A percentile compares a stretch with the other conserved stretches of the same genome.
Evolutionary conservation across 148 eudicot genomes (phyloP).

Genomic region (Vaccinium myrtillus): DNA sequence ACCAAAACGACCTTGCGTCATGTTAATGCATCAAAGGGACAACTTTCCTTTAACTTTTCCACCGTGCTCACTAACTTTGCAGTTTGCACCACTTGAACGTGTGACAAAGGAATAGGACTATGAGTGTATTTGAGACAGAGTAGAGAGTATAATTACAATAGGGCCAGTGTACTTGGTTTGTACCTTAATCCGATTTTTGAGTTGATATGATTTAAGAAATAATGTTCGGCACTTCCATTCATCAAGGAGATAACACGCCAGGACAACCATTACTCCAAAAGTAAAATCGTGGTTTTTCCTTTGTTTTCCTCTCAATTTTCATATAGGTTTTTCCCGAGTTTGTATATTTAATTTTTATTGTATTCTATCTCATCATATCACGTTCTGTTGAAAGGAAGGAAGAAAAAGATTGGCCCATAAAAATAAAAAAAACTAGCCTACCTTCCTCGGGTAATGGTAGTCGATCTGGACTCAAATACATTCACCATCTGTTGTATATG

Average conservation of each 20-base stretch:
- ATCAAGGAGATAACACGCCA: slow-evolving; percentile 8
- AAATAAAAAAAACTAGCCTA: no score
- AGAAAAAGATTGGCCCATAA: no score
- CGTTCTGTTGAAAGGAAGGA: no score
- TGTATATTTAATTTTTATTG: no score
- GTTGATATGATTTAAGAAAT: not conserved
- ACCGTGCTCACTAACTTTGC: no score
- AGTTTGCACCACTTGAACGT: not conserved
- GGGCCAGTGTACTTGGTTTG: slow-evolving; percentile 12
- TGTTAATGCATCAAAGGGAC: no score
- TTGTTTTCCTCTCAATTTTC: not conserved
- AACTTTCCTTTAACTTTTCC: not conserved
- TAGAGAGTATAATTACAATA: no score
- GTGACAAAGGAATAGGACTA: not conserved
- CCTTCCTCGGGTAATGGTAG: not conserved
- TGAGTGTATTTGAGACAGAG: not conserved
- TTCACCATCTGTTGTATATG: no score
- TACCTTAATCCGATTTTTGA: slow-evolving; percentile 23
- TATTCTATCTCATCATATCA: no score
- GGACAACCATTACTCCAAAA: not conserved
- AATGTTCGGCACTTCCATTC: slow-evolving; percentile 15
- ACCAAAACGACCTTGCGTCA: not conserved
- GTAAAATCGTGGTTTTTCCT: not conserved
- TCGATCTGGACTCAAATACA: not conserved
- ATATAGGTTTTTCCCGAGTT: not conserved